Percentiles rank a stretch among this genome's conserved stretches.
phyloP scores from a whole-genome alignment of 106 monocot species.

The Apostasia ramifera region DNA sequence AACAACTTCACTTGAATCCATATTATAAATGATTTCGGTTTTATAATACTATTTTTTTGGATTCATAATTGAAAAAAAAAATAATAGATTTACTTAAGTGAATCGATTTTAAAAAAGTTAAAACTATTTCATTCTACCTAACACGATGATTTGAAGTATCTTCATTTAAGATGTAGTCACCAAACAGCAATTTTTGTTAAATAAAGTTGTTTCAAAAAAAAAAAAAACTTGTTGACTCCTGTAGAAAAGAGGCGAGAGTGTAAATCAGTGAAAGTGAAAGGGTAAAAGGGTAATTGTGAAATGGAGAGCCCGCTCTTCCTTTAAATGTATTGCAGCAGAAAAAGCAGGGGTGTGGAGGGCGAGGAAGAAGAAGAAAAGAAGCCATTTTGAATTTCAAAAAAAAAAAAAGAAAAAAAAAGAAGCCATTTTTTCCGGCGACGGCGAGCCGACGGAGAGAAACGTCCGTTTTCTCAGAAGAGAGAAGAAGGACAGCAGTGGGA shows the following conservation, averaged over 20 bases:
- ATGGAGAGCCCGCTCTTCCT: conserved; percentile 14
- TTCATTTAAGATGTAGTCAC: too few relatives aligned
- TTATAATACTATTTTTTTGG: too few relatives aligned
- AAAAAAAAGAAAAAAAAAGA: not conserved
- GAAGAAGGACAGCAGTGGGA: not conserved
- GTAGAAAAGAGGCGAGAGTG: not conserved
- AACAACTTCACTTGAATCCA: too few relatives aligned
- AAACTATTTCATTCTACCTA: too few relatives aligned
- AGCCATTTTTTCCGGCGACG: not conserved
- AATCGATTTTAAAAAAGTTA: too few relatives aligned
- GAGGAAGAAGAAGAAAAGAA: not conserved
- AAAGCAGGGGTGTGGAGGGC: not conserved
- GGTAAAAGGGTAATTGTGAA: not conserved
- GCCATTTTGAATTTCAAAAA: not conserved
- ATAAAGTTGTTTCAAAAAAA: too few relatives aligned
- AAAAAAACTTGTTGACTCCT: too few relatives aligned
- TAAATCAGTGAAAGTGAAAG: not conserved
- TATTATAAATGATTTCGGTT: too few relatives aligned
- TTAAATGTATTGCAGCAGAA: not conserved
- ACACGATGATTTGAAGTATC: too few relatives aligned
- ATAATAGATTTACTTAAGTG: too few relatives aligned
- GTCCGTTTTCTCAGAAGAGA: not conserved
- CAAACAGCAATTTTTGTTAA: too few relatives aligned
- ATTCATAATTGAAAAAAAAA: too few relatives aligned
- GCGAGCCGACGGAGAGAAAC: not conserved